Base-by-base conservation (phyloP, 768 basidiomycete species). In the Pseudohyphozyma bogoriensis region DNA sequence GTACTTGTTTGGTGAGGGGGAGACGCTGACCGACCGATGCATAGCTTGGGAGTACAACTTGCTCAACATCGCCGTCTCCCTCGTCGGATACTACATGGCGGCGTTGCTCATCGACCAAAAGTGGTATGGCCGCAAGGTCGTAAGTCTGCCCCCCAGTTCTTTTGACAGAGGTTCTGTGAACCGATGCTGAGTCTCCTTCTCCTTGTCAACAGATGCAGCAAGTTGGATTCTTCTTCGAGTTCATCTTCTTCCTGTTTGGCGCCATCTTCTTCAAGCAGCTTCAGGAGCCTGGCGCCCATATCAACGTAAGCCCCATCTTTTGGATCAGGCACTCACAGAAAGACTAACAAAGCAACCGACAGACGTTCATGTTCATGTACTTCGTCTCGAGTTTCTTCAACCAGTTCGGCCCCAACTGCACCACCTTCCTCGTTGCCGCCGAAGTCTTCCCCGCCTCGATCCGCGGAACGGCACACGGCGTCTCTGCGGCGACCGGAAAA, bases 361-460 rank as follows among this genome's bases (percentile, higher is more conserved):
- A n/a, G n/a, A n/a, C n/a, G n/a, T 32, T 37, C 28, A 20, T 54
- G 9, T 28, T 7, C 9, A 28, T 20, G 28, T 31, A 72, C 67
- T 71, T 71, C 54, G 63, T 73, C 26, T 73, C 72, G 11, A 68
- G 69, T 15, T 75, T 76, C 72, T 76, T 75, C 74, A 73, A 74
- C 59, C 74, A 76, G 62, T 72, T 73, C 62, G 72, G 71, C 22
- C 69, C 70, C 22, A 68, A 68, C 29, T 15, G 57, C 60, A 45
- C 42, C 13, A 73, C 74, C 46, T 77, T 77, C 71, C 62, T 77
- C 18, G 72, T 76, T 51, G 76, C 76, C 26, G 76, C 73, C 47
- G 76, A 77, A 63, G 71, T 74, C 40, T 77, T 68, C 73, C 76
- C 76, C 20, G 72, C 75, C 59, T 74, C 74, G 31, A 71, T 76